Percentiles rank a stretch among this genome's conserved stretches.
These are phyloP conservation scores for Paramecium octaurelia DNA, from an alignment of 73 alveolate species.

Conservation along the genomic window DNA sequence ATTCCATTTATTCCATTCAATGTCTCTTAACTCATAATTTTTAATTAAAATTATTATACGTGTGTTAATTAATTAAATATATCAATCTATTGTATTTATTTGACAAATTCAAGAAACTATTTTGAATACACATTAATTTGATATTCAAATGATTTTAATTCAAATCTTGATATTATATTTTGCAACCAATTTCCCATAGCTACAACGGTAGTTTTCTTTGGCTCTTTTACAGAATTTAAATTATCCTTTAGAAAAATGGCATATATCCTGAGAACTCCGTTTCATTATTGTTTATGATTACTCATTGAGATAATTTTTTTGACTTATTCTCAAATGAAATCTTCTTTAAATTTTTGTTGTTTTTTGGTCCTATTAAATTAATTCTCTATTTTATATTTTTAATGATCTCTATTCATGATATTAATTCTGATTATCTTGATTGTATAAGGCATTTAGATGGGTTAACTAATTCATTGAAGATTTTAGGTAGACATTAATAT, in stretches of 20 bases:
- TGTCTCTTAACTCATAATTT: constrained; percentile 32
- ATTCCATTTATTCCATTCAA: constrained; percentile 54
- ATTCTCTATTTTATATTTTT: background rate
- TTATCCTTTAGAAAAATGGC: background rate
- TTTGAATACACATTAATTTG: constrained; percentile 4
- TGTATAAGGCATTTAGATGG: no score
- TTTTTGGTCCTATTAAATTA: background rate
- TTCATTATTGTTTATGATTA: background rate
- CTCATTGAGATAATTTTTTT: background rate
- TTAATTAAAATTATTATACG: constrained; percentile 4
- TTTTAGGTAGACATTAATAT: no score
- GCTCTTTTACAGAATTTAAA: background rate
- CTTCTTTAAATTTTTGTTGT: background rate
- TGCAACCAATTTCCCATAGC: no score
- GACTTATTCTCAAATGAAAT: background rate
- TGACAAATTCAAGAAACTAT: background rate
- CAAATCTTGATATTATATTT: no score
- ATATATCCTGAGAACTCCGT: background rate
- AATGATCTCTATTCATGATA: background rate
- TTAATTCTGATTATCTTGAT: no score
- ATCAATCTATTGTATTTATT: background rate
- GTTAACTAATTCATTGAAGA: no score
- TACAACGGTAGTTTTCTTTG: background rate
- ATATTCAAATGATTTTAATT: no score
- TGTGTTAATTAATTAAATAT: background rate